Evolutionary conservation across 2,329 filamentous ascomycete species (phyloP).

Genomic region (Lecanicillium sp.): DNA sequence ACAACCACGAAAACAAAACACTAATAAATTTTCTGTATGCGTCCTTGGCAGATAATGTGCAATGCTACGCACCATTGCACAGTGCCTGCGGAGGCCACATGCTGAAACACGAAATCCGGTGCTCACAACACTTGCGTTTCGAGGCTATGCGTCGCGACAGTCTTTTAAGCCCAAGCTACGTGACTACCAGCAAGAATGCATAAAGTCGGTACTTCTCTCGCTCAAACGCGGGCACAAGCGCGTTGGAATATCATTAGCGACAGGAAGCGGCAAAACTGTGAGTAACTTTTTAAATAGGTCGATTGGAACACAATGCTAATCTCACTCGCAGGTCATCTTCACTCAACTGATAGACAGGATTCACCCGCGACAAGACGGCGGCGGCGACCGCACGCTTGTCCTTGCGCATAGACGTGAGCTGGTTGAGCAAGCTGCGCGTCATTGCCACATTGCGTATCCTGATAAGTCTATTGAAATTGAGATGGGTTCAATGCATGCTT

Average conservation of each 20-base stretch:
- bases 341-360: conserved; percentile 86
- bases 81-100: conserved; percentile 17
- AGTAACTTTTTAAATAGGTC: conserved; percentile 14
- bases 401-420: conserved; percentile 88
- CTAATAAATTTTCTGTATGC: conserved; percentile 7
- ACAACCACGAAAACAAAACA: neutral
- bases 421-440: conserved; percentile 83
- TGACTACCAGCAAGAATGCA: conserved; percentile 86
- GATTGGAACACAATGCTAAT: conserved; percentile 1
- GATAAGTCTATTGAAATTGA: conserved; percentile 78
- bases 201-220: conserved; percentile 67
- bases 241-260: conserved; percentile 77
- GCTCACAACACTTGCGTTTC: conserved; percentile 5
- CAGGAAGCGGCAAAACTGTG: conserved; percentile 83
- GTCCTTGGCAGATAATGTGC: conserved; percentile 19
- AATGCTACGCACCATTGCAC: conserved; percentile 24
- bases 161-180: conserved; percentile 51
- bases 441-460: conserved; percentile 77
- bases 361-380: conserved; percentile 36
- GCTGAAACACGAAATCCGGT: conserved; percentile 7
- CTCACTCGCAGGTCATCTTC: conserved; percentile 69
- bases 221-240: conserved; percentile 65
- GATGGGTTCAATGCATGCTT: conserved; percentile 72
- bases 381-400: conserved; percentile 73
- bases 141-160: neutral